phyloP scores from a whole-genome alignment of 2,329 filamentous ascomycete species.

The Fusarium sarcochroum region DNA sequence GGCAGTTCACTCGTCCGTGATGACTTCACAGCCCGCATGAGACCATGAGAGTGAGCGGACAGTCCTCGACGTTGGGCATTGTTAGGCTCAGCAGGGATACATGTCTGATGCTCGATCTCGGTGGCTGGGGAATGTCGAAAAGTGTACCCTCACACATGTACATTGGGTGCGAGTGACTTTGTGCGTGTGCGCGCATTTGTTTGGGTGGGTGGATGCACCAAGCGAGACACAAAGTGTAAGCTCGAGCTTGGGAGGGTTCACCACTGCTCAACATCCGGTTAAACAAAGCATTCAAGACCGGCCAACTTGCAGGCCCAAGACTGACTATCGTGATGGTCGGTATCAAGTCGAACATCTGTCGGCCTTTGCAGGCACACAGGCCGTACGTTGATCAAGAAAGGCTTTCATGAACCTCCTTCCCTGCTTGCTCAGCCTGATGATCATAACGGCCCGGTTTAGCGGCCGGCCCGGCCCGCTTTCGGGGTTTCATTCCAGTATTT shows the following conservation, averaged over 20 bases:
- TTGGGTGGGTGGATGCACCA: constrained; percentile 41
- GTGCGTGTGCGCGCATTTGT: constrained; percentile 22
- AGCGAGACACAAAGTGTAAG: constrained; percentile 36
- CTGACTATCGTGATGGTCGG: constrained; percentile 25
- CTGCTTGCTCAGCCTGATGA: constrained; percentile 35
- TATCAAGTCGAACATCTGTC: constrained; percentile 24
- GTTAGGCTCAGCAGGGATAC: constrained; percentile 45
- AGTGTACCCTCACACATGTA: constrained; percentile 37
- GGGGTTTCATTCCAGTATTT: constrained; percentile 30
- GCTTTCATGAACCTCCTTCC: constrained; percentile 19
- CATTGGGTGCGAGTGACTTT: constrained; percentile 33
- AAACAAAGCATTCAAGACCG: constrained; percentile 31
- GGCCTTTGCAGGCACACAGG: constrained; percentile 28
- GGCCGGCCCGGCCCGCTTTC: constrained; percentile 48
- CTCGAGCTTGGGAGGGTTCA: constrained; percentile 33
- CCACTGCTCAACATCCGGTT: constrained; percentile 33
- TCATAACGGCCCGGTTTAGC: constrained; percentile 45
- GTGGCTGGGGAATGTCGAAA: constrained; percentile 40
- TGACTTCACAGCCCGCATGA: constrained; percentile 49
- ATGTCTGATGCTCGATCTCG: constrained; percentile 33
- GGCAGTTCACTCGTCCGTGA: constrained; percentile 45
- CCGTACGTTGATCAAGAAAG: constrained; percentile 22
- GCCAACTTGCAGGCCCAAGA: constrained; percentile 34
- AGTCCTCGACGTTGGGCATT: constrained; percentile 43
- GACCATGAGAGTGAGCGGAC: constrained; percentile 39